A percentile compares a stretch with the other conserved stretches of the same genome.
These are phyloP conservation scores for Astrothelium macrocarpum DNA, from an alignment of 495 filamentous ascomycete species.

Conservation along the genomic window DNA sequence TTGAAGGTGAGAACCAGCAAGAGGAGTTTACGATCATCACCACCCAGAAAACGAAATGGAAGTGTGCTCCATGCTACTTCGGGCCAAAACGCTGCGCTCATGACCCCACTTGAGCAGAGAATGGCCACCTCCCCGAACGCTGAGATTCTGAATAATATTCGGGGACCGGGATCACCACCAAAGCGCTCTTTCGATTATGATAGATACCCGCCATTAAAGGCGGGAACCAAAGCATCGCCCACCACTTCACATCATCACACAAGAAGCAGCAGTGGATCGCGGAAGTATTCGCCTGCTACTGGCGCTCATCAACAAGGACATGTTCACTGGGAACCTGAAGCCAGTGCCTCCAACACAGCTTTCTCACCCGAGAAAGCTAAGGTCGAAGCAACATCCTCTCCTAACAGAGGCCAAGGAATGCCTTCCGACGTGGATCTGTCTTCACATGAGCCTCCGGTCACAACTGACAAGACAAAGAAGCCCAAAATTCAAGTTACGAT, in stretches of 20 bases:
- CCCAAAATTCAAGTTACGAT: constrained; percentile 27
- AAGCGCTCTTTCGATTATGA: neutral
- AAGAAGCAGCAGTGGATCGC: neutral
- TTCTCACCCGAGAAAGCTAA: neutral
- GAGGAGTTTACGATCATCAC: neutral
- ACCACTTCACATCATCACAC: neutral
- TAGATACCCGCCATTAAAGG: neutral
- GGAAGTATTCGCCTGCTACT: neutral
- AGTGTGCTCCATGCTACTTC: neutral
- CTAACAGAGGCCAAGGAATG: neutral
- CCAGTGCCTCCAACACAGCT: neutral
- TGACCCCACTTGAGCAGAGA: constrained; percentile 24
- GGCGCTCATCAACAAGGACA: neutral
- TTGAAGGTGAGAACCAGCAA: neutral
- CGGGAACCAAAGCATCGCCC: neutral
- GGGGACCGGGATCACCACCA: neutral
- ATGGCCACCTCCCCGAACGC: constrained; percentile 31
- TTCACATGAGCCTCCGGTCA: neutral
- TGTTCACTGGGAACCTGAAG: neutral
- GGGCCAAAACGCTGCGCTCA: neutral
- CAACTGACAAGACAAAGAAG: constrained; percentile 11
- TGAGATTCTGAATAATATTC: constrained; percentile 24
- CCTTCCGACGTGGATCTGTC: neutral
- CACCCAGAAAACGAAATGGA: constrained; percentile 1
- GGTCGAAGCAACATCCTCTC: neutral